phyloP scores from a whole-genome alignment of 441 rosid genomes.

The Adansonia rubrostipa region DNA sequence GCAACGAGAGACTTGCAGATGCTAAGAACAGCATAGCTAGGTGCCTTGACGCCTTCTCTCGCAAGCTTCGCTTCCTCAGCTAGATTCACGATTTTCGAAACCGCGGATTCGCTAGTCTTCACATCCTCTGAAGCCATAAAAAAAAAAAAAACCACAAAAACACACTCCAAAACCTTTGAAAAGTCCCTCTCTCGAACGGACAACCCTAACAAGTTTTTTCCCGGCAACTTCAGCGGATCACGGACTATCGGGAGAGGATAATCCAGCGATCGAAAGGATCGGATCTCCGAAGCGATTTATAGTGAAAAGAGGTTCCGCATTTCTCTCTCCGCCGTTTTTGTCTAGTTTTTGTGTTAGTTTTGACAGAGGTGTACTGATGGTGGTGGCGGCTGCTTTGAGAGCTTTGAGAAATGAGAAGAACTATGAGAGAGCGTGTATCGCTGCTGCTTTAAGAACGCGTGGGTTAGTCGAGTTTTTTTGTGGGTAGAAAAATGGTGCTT shows the following conservation, averaged over 20 bases:
- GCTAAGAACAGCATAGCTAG: conserved; percentile 72
- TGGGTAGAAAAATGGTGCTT: too few species aligned
- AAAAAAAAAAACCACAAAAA: not conserved
- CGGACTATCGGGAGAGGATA: conserved; percentile 5
- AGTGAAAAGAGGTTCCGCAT: conserved; percentile 14
- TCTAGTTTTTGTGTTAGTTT: not conserved
- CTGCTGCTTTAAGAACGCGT: conserved; percentile 3
- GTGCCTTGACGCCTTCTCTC: conserved; percentile 84
- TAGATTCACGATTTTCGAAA: conserved; percentile 81
- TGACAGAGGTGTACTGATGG: not conserved
- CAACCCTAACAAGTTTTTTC: conserved; percentile 5
- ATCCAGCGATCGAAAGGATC: not conserved
- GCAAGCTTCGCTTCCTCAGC: conserved; percentile 98
- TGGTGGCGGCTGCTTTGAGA: conserved; percentile 26
- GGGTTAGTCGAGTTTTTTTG: not conserved
- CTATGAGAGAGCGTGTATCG: not conserved
- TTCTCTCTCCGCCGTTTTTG: not conserved
- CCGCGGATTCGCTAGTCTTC: conserved; percentile 80
- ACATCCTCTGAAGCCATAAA: conserved; percentile 96
- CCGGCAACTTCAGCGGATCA: not conserved
- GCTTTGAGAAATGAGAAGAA: not conserved
- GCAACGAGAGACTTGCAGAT: conserved; percentile 93
- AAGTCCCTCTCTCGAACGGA: conserved; percentile 12
- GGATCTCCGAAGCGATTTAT: conserved; percentile 22
- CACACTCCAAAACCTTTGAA: not conserved